Evolutionary conservation across 805 yeast genomes (phyloP), one percentile per base, ranked within the genome.

Genomic region (Hanseniaspora vineae): DNA sequence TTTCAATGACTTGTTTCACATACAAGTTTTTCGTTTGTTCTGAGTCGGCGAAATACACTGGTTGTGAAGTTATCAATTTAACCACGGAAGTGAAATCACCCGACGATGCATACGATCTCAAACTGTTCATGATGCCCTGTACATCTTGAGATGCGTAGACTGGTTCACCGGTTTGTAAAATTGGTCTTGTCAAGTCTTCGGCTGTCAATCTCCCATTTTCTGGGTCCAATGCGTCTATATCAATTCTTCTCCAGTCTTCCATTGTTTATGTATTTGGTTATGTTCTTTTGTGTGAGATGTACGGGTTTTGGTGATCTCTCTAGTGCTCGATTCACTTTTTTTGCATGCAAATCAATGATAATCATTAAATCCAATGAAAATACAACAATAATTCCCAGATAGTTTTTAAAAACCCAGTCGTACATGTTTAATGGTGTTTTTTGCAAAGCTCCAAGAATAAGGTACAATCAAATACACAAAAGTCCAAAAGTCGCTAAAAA

Each of bases 181-280:
- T 52, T 12, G 81, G 80, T 12, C 76, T 77, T 18, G 75, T 66
- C 57, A 85, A 71, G 46, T 84, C 90, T 54, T 74, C 78, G 42
- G 72, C 71, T 32, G 81, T 71, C 52, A 84, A 65, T 57, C 77
- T 79, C 15, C 68, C 69, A 55, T 75, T 76, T 44, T 89, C 96
- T 13, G 95, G 84, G 60, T 89, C 96, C 54, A 79, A 80, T 15
- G 87, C 84, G 65, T 92, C 97, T 47, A 92, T 80, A 64, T 92
- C 96, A 56, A 90, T 86, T 74, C 92, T 80, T 76, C 98, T 83
- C 95, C 95, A 84, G 60, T 82, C 88, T 51, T 76, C 80, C 78
- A 78, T 76, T 44, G 37, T 50, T 3, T 18, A 32, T 45, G 19
- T 14, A n/a, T 37, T n/a, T 37, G 12, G 19, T 19, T n/a, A 18